Evolutionary conservation across 2,329 filamentous ascomycete species (phyloP).

Genomic region (Chalaropsis thielavioides): DNA sequence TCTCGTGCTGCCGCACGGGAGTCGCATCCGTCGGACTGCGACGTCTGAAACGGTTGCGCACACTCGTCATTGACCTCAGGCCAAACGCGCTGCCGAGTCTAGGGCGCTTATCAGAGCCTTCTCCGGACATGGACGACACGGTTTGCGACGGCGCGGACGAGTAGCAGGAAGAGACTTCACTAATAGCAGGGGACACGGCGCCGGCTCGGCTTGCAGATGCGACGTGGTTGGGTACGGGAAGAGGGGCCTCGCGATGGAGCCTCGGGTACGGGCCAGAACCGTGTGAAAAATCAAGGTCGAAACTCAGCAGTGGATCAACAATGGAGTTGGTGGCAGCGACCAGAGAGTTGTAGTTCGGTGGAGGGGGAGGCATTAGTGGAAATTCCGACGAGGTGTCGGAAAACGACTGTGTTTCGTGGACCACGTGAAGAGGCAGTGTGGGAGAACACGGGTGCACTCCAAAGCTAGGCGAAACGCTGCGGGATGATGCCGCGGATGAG

Average conservation of each 20-base stretch:
- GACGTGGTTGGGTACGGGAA: constrained; percentile 4
- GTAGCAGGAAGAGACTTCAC: constrained; percentile 10
- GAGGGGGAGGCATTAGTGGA: neutral
- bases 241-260: neutral
- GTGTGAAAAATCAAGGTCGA: constrained; percentile 7
- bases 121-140: neutral
- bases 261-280: neutral
- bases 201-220: neutral
- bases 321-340: constrained; percentile 8
- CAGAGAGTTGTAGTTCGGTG: constrained; percentile 6
- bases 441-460: neutral
- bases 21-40: constrained; percentile 10
- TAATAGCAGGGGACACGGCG: constrained; percentile 7
- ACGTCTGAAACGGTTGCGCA: constrained; percentile 16
- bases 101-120: neutral
- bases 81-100: constrained; percentile 7
- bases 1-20: constrained; percentile 6
- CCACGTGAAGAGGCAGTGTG: neutral
- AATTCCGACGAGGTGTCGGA: neutral
- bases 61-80: constrained; percentile 6
- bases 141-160: constrained; percentile 5
- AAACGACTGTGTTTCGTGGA: neutral
- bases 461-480: neutral
- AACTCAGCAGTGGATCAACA: constrained; percentile 13
- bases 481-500: neutral